Conservation (phyloP, 345 rosid genomes). For the Populus alba region DNA sequence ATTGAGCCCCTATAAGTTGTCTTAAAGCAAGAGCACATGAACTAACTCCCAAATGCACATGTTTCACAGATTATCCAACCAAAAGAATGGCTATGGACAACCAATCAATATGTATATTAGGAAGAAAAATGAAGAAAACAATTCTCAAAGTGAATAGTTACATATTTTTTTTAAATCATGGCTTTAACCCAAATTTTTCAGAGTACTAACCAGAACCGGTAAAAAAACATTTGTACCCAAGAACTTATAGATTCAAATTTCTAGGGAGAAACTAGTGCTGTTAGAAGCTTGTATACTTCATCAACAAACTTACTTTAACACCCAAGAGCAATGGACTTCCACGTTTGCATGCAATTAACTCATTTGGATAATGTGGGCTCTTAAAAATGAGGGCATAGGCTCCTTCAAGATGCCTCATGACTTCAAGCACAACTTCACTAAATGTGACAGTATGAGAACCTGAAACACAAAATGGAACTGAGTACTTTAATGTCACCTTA, state of each 20-base stretch:
- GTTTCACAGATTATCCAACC: background rate
- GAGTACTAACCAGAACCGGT: background rate
- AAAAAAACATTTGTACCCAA: background rate
- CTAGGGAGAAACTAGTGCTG: background rate
- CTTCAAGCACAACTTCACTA: slow-evolving; percentile 91
- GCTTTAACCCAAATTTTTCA: background rate
- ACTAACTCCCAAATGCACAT: background rate
- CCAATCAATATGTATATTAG: background rate
- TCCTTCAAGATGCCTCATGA: slow-evolving; percentile 95
- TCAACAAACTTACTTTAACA: slow-evolving; percentile 65
- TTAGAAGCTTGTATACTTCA: slow-evolving; percentile 7
- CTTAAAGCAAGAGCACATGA: background rate
- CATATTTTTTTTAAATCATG: background rate
- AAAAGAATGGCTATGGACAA: background rate
- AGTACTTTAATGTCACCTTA: background rate
- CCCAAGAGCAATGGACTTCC: slow-evolving; percentile 95
- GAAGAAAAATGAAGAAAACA: background rate
- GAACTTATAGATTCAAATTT: background rate
- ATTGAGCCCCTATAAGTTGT: background rate
- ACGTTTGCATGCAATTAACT: slow-evolving; percentile 92
- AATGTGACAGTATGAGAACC: slow-evolving; percentile 69
- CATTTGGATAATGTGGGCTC: slow-evolving; percentile 88
- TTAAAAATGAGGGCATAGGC: slow-evolving; percentile 97
- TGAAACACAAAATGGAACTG: slow-evolving; percentile 29
- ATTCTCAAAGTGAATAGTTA: too few species aligned